phyloP scores from a whole-genome alignment of 306 rosid species.

The Casuarina glauca region DNA sequence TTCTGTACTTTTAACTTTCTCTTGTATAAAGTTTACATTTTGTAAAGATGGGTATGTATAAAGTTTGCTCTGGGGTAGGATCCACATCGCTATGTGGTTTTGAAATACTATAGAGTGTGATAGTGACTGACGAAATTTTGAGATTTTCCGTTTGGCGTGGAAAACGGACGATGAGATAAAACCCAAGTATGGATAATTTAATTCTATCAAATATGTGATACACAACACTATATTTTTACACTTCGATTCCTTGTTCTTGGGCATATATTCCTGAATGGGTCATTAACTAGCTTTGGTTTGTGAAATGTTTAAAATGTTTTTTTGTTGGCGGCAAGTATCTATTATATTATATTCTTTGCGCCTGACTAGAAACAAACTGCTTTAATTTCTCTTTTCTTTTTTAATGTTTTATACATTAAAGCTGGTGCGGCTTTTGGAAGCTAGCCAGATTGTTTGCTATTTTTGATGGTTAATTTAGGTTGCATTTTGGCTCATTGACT shows the following conservation, averaged over 20 bases:
- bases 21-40: not conserved
- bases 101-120: not conserved
- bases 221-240: not conserved
- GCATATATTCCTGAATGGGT: not conserved
- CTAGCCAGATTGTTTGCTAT: not conserved
- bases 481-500: not conserved
- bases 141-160: not conserved
- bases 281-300: not conserved
- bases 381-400: not conserved
- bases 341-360: not conserved
- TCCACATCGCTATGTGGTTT: not conserved
- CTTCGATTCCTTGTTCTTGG: not conserved
- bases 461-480: slow-evolving; percentile 1
- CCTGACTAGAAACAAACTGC: not conserved
- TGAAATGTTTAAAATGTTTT: not conserved
- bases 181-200: not conserved
- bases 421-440: not conserved
- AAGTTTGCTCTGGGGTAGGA: not conserved
- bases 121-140: not conserved
- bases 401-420: too few relatives aligned
- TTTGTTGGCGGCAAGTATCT: not conserved
- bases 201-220: not conserved
- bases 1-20: not conserved
- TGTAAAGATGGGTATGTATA: not conserved
- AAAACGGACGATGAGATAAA: not conserved